A percentile compares a stretch with the other conserved stretches of the same genome.
These are phyloP conservation scores for Diaporthe aspalathi DNA, from an alignment of 2,329 filamentous ascomycete species.

Conservation along the genomic window DNA sequence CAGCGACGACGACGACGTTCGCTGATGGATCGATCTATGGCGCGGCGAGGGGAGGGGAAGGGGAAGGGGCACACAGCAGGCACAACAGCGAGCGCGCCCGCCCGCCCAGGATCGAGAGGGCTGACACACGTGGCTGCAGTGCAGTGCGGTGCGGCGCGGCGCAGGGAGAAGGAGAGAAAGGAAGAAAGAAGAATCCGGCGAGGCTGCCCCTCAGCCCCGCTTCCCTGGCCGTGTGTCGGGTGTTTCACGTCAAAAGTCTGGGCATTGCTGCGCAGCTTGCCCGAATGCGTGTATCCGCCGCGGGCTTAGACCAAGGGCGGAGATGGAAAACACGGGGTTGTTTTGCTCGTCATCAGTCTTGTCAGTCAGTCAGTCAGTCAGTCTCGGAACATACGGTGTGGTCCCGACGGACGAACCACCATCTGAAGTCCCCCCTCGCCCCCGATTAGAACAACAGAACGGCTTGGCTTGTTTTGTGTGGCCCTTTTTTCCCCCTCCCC, in stretches of 20 bases:
- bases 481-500: too few species aligned
- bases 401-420: too few species aligned
- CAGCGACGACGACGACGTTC: not conserved
- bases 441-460: constrained; percentile 1
- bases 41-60: not conserved
- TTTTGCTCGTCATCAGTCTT: too few species aligned
- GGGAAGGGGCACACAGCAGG: not conserved
- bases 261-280: not conserved
- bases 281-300: not conserved
- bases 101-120: not conserved
- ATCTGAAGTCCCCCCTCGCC: not conserved
- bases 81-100: not conserved
- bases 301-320: not conserved
- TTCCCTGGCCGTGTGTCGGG: constrained; percentile 4
- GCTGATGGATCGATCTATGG: not conserved
- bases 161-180: too few species aligned
- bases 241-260: constrained; percentile 5
- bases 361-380: not conserved
- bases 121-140: not conserved
- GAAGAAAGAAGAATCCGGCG: not conserved
- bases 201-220: constrained; percentile 11
- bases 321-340: not conserved
- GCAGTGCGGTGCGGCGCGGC: too few species aligned
- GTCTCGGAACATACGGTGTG: too few species aligned
- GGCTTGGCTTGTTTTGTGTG: constrained; percentile 20